phyloP scores from a whole-genome alignment of 1,284 basidiomycete species.

The Cutaneotrichosporon spelunceum region DNA sequence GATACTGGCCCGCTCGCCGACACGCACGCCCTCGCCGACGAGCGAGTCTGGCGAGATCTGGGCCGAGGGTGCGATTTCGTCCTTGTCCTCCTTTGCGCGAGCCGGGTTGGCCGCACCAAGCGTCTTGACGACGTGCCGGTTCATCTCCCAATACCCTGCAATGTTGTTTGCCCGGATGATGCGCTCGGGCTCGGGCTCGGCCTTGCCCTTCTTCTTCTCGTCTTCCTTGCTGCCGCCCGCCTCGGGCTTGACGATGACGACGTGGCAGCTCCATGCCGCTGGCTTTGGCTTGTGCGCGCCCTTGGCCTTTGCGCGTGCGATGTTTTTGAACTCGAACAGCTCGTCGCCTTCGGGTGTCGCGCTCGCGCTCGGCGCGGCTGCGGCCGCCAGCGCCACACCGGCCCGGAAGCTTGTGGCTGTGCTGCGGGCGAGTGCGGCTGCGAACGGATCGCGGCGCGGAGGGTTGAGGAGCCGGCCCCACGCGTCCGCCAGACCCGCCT shows the following conservation, averaged over 20 bases:
- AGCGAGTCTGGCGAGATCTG: conserved; percentile 83
- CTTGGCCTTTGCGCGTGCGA: conserved; percentile 8
- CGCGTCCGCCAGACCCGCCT: conserved; percentile 38
- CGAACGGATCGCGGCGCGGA: conserved; percentile 45
- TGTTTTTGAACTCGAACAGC: conserved; percentile 18
- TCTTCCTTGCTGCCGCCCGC: conserved; percentile 17
- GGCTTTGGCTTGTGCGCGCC: conserved; percentile 2
- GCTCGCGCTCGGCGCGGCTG: neutral
- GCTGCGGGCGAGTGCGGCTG: conserved; percentile 46
- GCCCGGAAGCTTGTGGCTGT: conserved; percentile 34
- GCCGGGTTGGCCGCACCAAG: conserved; percentile 26
- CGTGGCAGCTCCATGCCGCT: conserved; percentile 41
- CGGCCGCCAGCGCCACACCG: conserved; percentile 5
- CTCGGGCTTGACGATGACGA: conserved; percentile 28
- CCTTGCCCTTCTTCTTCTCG: conserved; percentile 17
- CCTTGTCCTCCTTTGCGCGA: neutral
- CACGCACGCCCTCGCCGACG: conserved; percentile 72
- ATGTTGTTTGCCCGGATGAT: conserved; percentile 80
- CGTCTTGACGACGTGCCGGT: conserved; percentile 55
- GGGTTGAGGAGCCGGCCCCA: conserved; percentile 48
- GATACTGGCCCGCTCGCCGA: conserved; percentile 79
- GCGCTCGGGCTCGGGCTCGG: conserved; percentile 52
- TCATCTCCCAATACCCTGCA: conserved; percentile 75
- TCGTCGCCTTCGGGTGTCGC: conserved; percentile 18
- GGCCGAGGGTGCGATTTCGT: conserved; percentile 57